Evolutionary conservation across 2,329 filamentous ascomycete species (phyloP), one percentile per base, ranked within the genome.

Genomic region (Alternaria viburni): DNA sequence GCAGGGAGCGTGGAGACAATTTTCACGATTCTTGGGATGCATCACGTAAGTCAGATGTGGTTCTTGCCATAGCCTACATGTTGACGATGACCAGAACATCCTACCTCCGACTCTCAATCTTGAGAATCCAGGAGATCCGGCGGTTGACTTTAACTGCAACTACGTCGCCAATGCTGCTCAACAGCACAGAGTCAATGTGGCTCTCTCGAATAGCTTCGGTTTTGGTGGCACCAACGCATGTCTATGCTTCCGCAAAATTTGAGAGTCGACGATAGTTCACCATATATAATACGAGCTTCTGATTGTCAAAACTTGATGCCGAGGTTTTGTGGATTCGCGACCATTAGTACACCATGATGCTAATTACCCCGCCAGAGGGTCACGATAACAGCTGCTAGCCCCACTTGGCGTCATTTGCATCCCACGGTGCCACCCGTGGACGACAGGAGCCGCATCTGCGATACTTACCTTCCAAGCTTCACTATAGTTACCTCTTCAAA

Each of bases 171-270:
- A 89, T 5, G 76, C 83, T 49, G 86, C 93, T 1, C 94, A 97
- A 79, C 80, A 91, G 56, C 89, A 88, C 68, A 77, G 84, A 3
- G 88, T 98, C 11, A 83, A 88, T 61, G 90, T 95, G 21, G 92
- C 92, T 6, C 73, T 99, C 61, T 96, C 93, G 4, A 99, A 99
- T 75, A 98, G 95, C 77, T 99, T 99, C 81, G 96, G 96, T 0
- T 99, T 99, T 82, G 96, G 96, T 11, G 96, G 96, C 15, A 98
- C 95, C 1, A 99, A 99, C 82, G 94, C 95, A 45, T 93, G 89
- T 57, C 83, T 99, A 41, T 93, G 93, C 56, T 95, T 98, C 73
- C 86, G 86, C 8, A 86, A 83, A 68, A 57, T 52, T 51, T 46
- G 43, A 41, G 19, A 36, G 36, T 17, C 54, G 4, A 26, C 9